Evolutionary conservation across 441 rosid genomes (phyloP).

Genomic region (Syzygium syzygioides): DNA sequence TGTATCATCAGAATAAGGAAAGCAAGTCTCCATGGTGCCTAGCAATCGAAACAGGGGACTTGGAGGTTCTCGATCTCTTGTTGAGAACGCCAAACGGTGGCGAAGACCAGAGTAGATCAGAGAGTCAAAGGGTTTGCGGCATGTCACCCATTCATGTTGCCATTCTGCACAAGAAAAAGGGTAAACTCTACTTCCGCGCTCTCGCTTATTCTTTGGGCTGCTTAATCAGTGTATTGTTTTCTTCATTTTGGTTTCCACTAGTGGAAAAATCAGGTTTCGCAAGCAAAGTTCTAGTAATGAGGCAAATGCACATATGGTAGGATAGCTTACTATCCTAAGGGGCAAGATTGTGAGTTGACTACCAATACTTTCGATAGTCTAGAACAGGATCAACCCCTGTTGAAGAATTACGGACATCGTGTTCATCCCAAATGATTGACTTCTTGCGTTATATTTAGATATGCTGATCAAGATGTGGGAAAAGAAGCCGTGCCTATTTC

Average conservation of each 20-base stretch:
- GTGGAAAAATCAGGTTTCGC: neutral
- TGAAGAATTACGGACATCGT: neutral
- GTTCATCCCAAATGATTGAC: accelerated
- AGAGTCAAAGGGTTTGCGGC: neutral
- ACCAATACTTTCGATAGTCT: neutral
- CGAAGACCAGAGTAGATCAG: neutral
- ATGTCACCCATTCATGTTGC: neutral
- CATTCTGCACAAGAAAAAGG: neutral
- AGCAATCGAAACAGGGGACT: accelerated
- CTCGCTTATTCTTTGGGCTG: neutral
- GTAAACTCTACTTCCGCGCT: neutral
- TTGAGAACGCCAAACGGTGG: neutral
- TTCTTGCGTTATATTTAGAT: neutral
- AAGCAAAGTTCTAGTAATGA: neutral
- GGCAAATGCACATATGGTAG: neutral
- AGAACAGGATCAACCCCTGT: neutral
- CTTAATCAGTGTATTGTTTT: neutral
- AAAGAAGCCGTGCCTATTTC: neutral
- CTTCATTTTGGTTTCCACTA: neutral
- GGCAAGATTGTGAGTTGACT: neutral
- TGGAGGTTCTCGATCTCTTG: neutral
- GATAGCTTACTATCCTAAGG: neutral
- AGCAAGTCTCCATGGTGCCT: neutral
- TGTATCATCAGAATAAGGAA: neutral
- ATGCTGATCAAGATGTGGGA: accelerated